Conservation (phyloP, 139 green algal genomes). For the Deuterostichococcus epilithicus region DNA sequence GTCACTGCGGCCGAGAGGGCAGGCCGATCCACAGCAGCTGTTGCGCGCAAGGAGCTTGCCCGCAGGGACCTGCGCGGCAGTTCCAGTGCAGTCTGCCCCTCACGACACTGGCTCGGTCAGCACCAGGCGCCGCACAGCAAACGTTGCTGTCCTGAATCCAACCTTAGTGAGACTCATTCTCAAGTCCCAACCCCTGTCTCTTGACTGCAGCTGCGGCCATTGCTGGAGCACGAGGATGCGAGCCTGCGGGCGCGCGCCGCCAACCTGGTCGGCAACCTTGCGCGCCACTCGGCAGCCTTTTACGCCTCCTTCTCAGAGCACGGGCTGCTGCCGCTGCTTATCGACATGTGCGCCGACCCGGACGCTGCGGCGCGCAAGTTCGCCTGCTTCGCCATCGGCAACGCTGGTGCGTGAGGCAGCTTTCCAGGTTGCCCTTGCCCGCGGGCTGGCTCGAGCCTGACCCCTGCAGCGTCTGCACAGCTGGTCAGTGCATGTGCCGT, state of each 20-base stretch:
- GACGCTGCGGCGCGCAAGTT: slow-evolving; percentile 91
- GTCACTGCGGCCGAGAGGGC: too few species aligned
- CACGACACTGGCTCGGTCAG: too few species aligned
- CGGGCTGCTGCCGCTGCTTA: slow-evolving; percentile 68
- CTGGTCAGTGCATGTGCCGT: not conserved
- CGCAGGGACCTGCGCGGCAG: too few species aligned
- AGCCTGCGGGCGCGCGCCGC: slow-evolving; percentile 74
- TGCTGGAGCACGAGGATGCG: slow-evolving; percentile 63
- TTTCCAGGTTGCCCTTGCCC: too few species aligned
- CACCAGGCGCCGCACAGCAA: too few species aligned
- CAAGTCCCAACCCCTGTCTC: not conserved
- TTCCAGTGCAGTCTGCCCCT: too few species aligned
- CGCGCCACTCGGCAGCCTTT: slow-evolving; percentile 48
- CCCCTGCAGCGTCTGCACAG: not conserved
- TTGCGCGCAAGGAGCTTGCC: too few species aligned
- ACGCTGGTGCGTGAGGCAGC: slow-evolving; percentile 47
- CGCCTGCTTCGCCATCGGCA: slow-evolving; percentile 96
- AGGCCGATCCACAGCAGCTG: too few species aligned
- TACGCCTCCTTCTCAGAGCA: slow-evolving; percentile 67
- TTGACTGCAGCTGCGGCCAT: slow-evolving; percentile 16
- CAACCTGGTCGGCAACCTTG: slow-evolving; percentile 90
- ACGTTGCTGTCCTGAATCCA: too few species aligned
- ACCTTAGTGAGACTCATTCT: too few species aligned
- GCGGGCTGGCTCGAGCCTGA: not conserved
- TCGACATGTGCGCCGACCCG: slow-evolving; percentile 75